These are phyloP conservation scores for Bjerkandera adusta DNA, from an alignment of 1,284 basidiomycete genomes.

Conservation along the genomic window DNA sequence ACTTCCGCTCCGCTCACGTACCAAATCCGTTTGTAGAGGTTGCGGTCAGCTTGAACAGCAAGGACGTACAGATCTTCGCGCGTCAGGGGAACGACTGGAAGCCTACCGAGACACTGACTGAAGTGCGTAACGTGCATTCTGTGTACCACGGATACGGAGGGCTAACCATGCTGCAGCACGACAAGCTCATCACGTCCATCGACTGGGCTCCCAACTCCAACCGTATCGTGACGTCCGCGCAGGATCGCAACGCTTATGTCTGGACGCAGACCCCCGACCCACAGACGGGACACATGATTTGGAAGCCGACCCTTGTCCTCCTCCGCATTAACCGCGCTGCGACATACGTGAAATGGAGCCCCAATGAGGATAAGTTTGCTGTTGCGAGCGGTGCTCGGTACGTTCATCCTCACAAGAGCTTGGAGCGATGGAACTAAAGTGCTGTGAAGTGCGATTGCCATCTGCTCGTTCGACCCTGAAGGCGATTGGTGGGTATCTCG, in stretches of 20 bases:
- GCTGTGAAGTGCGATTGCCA: conserved; percentile 78
- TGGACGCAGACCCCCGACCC: conserved; percentile 85
- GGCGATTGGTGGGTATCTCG: conserved; percentile 99
- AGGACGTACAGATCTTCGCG: conserved; percentile 84
- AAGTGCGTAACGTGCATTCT: conserved; percentile 52
- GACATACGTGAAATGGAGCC: conserved; percentile 95
- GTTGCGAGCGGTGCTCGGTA: conserved; percentile 95
- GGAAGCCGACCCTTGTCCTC: conserved; percentile 98
- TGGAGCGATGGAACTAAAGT: background rate
- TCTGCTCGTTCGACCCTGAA: conserved; percentile 94
- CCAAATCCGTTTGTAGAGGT: conserved; percentile 59
- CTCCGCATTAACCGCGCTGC: conserved; percentile 95
- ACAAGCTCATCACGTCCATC: conserved; percentile 97
- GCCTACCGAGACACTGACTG: conserved; percentile 77
- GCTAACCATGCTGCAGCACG: conserved; percentile 63
- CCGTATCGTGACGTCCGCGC: conserved; percentile 96
- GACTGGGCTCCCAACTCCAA: conserved; percentile 98
- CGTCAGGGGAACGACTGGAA: conserved; percentile 74
- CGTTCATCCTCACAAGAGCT: conserved; percentile 21
- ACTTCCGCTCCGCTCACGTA: conserved; percentile 8
- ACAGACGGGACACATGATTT: conserved; percentile 64
- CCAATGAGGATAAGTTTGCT: conserved; percentile 98
- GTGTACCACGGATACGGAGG: background rate
- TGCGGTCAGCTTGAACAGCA: conserved; percentile 89
- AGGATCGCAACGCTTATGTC: conserved; percentile 98